phyloP scores from a whole-genome alignment of 257 asterid genomes.

The Plantago elongata region DNA sequence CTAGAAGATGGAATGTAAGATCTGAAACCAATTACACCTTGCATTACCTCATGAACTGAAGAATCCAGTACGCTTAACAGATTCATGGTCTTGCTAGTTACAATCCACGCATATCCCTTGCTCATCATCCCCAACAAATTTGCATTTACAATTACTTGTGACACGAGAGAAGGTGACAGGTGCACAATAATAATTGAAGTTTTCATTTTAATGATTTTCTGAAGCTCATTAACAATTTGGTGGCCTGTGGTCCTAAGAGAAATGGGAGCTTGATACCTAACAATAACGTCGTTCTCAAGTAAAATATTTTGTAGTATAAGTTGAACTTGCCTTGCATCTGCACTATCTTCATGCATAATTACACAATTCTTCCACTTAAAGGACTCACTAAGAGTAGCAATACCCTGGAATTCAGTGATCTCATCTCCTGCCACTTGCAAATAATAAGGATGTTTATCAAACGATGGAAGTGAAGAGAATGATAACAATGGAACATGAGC shows the following conservation, averaged over 20 bases:
- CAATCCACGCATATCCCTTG: slow-evolving; percentile 42
- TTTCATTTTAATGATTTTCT: slow-evolving; percentile 17
- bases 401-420: slow-evolving; percentile 27
- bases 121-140: slow-evolving; percentile 35
- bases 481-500: slow-evolving; percentile 34
- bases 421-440: slow-evolving; percentile 37
- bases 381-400: slow-evolving; percentile 26
- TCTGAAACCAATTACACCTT: slow-evolving; percentile 40
- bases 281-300: slow-evolving; percentile 22
- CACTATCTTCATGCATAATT: slow-evolving; percentile 31
- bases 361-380: slow-evolving; percentile 34
- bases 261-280: slow-evolving; percentile 17
- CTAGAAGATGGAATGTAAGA: slow-evolving; percentile 26
- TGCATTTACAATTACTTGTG: slow-evolving; percentile 28
- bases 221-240: slow-evolving; percentile 26
- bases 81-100: slow-evolving; percentile 39
- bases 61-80: slow-evolving; percentile 22
- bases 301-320: slow-evolving; percentile 21
- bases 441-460: slow-evolving; percentile 25
- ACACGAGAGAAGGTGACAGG: slow-evolving; percentile 26
- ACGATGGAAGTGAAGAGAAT: slow-evolving; percentile 24
- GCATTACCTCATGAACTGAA: slow-evolving; percentile 26
- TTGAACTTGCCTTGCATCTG: slow-evolving; percentile 20
- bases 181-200: slow-evolving; percentile 30
- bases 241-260: slow-evolving; percentile 22